phyloP scores from a whole-genome alignment of 139 green algal genomes.

The Tetraselmis striata region DNA sequence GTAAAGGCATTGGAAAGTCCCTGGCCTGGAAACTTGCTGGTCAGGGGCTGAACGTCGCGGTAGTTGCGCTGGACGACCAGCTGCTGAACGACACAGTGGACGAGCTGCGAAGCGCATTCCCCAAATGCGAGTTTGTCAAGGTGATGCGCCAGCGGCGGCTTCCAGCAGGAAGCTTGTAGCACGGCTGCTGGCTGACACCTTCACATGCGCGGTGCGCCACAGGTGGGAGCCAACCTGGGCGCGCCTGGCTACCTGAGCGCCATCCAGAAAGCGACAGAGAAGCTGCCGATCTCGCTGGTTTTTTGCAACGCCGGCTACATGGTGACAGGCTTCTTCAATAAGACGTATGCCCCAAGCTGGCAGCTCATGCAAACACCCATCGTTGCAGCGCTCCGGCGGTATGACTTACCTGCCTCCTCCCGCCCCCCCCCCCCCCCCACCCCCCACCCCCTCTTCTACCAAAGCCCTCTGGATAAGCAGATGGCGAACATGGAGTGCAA shows the following conservation, averaged over 20 bases:
- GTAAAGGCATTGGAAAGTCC: slow-evolving; percentile 92
- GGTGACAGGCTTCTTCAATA: slow-evolving; percentile 87
- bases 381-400: too few species aligned
- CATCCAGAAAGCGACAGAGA: slow-evolving; percentile 62
- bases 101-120: slow-evolving; percentile 59
- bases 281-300: slow-evolving; percentile 63
- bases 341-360: slow-evolving; percentile 24
- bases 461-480: slow-evolving; percentile 60
- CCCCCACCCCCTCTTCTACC: too few species aligned
- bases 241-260: slow-evolving; percentile 58
- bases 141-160: too few species aligned
- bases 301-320: slow-evolving; percentile 96
- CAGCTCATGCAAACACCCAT: too few species aligned
- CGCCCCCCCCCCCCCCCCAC: too few species aligned
- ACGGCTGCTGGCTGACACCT: too few species aligned
- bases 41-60: slow-evolving; percentile 84
- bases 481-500: slow-evolving; percentile 92
- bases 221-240: slow-evolving; percentile 76
- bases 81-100: slow-evolving; percentile 61
- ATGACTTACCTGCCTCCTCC: too few species aligned
- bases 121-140: slow-evolving; percentile 68
- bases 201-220: too few species aligned
- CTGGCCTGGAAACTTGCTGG: slow-evolving; percentile 68
- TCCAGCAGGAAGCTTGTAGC: too few species aligned
- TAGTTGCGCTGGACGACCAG: slow-evolving; percentile 77